Evolutionary conservation across 2,329 filamentous ascomycete species (phyloP).

Genomic region (Fusarium sp.): DNA sequence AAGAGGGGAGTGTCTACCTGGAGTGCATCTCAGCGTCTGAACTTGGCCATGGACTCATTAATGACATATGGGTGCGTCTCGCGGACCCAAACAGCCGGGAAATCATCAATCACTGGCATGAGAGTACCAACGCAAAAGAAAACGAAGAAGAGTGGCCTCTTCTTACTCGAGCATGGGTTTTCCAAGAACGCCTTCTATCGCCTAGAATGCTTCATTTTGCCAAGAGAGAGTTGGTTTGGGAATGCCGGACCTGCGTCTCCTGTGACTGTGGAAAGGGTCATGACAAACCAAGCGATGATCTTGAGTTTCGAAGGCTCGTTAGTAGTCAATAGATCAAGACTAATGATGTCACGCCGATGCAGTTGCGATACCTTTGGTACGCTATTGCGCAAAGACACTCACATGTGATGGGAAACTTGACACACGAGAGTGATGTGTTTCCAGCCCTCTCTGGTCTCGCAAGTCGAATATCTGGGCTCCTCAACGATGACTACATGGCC

Average conservation of each 20-base stretch:
- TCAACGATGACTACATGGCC: slow-evolving; percentile 16
- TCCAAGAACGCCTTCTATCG: slow-evolving; percentile 31
- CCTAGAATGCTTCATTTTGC: slow-evolving; percentile 30
- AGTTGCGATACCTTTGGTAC: slow-evolving; percentile 22
- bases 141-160: slow-evolving; percentile 20
- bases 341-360: slow-evolving; percentile 11
- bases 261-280: slow-evolving; percentile 17
- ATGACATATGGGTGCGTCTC: slow-evolving; percentile 21
- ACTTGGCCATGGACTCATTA: slow-evolving; percentile 4
- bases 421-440: slow-evolving; percentile 22
- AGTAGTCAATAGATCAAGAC: slow-evolving; percentile 18
- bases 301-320: slow-evolving; percentile 18
- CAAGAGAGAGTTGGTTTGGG: slow-evolving; percentile 24
- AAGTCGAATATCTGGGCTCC: slow-evolving; percentile 10
- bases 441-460: slow-evolving; percentile 27
- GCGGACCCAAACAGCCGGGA: neutral
- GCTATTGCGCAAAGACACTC: slow-evolving; percentile 24
- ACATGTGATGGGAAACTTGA: slow-evolving; percentile 19
- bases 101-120: slow-evolving; percentile 14
- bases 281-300: slow-evolving; percentile 1
- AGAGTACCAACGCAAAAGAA: neutral
- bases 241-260: slow-evolving; percentile 14
- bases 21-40: slow-evolving; percentile 6
- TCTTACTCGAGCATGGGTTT: slow-evolving; percentile 28
- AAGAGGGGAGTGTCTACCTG: neutral